Percentiles rank a stretch among this genome's conserved stretches.
These are phyloP conservation scores for Trichosporon sp. DNA, from an alignment of 1,284 basidiomycete species.

Conservation along the genomic window DNA sequence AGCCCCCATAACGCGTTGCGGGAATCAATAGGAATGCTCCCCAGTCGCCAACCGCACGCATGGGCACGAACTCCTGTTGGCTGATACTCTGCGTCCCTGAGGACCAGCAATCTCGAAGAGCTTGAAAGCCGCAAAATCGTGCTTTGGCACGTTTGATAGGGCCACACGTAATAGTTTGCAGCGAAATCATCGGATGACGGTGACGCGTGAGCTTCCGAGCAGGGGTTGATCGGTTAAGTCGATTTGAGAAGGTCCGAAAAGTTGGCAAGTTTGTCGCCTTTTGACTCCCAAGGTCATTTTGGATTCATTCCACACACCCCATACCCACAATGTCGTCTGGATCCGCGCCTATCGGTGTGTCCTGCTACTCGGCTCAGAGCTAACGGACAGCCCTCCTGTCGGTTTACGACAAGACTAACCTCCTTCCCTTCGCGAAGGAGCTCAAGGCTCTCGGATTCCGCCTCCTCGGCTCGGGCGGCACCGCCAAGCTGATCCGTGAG, in stretches of 20 bases:
- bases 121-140: slow-evolving; percentile 16
- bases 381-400: slow-evolving; percentile 72
- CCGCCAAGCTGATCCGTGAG: slow-evolving; percentile 95
- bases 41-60: background rate
- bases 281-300: slow-evolving; percentile 3
- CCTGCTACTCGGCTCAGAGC: too few species aligned
- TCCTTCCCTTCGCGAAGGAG: slow-evolving; percentile 84
- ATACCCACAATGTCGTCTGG: slow-evolving; percentile 14
- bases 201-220: slow-evolving; percentile 14
- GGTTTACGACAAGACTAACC: slow-evolving; percentile 93
- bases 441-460: slow-evolving; percentile 80
- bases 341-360: slow-evolving; percentile 22
- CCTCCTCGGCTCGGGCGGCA: slow-evolving; percentile 92
- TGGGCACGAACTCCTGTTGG: background rate
- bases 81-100: background rate
- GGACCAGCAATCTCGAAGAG: background rate
- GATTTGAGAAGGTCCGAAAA: slow-evolving; percentile 18
- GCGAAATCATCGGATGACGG: slow-evolving; percentile 5
- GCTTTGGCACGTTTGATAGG: background rate
- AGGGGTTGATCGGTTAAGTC: slow-evolving; percentile 15
- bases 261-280: background rate
- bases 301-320: slow-evolving; percentile 4
- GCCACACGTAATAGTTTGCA: slow-evolving; percentile 2
- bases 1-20: background rate
- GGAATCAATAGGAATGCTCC: background rate